These are phyloP conservation scores for Alternaria sp. DNA, from an alignment of 2,329 filamentous ascomycete genomes.

Conservation along the genomic window DNA sequence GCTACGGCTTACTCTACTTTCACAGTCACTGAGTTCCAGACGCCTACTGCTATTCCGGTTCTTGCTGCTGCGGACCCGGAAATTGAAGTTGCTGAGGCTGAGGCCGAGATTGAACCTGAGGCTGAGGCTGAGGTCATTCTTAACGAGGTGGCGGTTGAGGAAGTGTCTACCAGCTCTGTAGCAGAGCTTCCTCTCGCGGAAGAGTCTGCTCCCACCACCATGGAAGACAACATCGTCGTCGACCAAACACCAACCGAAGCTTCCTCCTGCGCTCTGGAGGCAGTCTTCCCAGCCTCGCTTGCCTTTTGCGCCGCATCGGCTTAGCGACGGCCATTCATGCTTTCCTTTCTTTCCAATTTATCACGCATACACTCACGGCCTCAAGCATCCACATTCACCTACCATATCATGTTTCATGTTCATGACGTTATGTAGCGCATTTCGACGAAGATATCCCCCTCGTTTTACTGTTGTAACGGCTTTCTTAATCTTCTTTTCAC, in stretches of 20 bases:
- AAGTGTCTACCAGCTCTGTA: conserved; percentile 1
- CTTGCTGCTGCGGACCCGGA: background rate
- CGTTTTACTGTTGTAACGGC: background rate
- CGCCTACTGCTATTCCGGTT: conserved; percentile 10
- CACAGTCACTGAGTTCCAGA: conserved; percentile 36
- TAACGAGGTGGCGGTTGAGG: background rate
- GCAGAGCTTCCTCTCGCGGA: background rate
- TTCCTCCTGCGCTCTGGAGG: conserved; percentile 6
- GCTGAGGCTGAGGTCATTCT: background rate
- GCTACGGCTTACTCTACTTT: conserved; percentile 37
- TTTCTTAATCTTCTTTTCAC: background rate
- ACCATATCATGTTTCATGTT: conserved; percentile 5
- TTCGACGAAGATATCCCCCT: conserved; percentile 5
- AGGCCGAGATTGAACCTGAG: background rate
- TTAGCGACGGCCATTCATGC: background rate
- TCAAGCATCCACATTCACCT: background rate
- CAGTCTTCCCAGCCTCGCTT: background rate
- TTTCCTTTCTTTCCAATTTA: background rate
- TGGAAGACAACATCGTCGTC: background rate
- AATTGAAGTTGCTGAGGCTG: background rate
- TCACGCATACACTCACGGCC: background rate
- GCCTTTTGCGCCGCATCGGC: conserved; percentile 3
- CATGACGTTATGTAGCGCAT: conserved; percentile 11
- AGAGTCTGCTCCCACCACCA: background rate
- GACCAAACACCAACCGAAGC: background rate